Base-by-base conservation (phyloP, 2,329 filamentous ascomycete genomes). In the Fusarium sp. region DNA sequence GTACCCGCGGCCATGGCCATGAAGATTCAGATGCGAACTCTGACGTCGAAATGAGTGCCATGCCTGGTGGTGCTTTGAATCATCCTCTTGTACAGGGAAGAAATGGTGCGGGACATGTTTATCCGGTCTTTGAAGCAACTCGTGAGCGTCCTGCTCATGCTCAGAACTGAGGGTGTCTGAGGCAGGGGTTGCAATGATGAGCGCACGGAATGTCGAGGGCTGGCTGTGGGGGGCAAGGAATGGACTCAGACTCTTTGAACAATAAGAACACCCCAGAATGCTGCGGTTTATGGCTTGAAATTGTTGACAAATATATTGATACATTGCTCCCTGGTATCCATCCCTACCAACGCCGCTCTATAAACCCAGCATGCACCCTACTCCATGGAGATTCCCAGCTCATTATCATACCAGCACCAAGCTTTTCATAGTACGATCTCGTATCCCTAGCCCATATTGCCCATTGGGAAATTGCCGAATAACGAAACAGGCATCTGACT, bases 391-490 rank as follows among this genome's bases (percentile, higher is more conserved):
- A 70, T 63, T 65, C 61, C 68, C 71, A 60, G 26, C 59, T 63
- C 67, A 50, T 67, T 60, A 62, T 57, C 70, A 45, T 62, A 22
- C 59, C 31, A 8, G 13, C 30, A 65, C 54, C 54, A 66, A 24
- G 47, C 61, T 63, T 58, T 61, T 60, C 60, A 45, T 38, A 47
- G 58, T 44, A 63, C 41, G 36, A n/a, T 30, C 35, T 24, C 28
- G 13, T 13, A 6, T 18, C 28, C 53, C 56, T 57, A 74, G n/a
- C 73, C 65, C 69, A 79, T 72, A 24, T 72, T 74, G 5, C 74
- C 73, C 64, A 81, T 70, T 1, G 75, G 73, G 38, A 78, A 80
- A n/a, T 75, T 76, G 42, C 77, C 77, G 59, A 82, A 82, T 61
- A 82, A 76, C 47, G 78, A 73, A 16, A 77, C 56, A 6, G 80